Conservation (phyloP, 495 filamentous ascomycete genomes). For the Penicillium cataractarum region DNA sequence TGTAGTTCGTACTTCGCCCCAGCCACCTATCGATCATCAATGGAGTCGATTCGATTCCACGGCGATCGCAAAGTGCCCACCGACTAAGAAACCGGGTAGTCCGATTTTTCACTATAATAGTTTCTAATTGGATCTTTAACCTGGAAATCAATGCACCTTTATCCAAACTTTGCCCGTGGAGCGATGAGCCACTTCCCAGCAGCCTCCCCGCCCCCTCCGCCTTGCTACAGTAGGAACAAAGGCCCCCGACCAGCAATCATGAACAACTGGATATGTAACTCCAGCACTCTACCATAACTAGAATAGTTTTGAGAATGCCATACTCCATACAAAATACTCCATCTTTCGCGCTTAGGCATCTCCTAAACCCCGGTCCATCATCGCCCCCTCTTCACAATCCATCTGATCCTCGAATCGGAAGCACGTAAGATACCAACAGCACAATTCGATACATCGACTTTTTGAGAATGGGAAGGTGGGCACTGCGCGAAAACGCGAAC, state of each 20-base stretch:
- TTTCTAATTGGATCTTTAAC: background rate
- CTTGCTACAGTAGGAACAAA: constrained; percentile 1
- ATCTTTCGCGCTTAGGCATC: background rate
- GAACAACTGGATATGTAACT: background rate
- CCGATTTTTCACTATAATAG: background rate
- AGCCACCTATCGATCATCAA: constrained; percentile 1
- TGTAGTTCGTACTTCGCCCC: background rate
- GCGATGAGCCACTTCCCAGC: background rate
- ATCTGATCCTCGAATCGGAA: constrained; percentile 30
- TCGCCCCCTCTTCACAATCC: background rate
- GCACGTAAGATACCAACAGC: constrained; percentile 8
- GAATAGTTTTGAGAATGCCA: background rate
- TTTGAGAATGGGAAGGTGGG: background rate
- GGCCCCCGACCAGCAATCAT: background rate
- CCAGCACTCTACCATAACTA: background rate
- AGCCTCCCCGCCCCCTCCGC: background rate
- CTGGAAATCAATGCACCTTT: constrained; percentile 4
- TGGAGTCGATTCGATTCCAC: background rate
- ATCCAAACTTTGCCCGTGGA: constrained; percentile 11
- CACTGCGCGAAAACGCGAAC: background rate
- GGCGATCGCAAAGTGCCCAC: background rate
- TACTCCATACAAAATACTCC: background rate
- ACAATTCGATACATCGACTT: constrained; percentile 23
- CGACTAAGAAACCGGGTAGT: background rate
- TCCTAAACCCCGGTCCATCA: background rate